Percentiles rank a stretch among this genome's conserved stretches.
These are phyloP conservation scores for Caloboletus firmus DNA, from an alignment of 1,284 basidiomycete genomes.

Conservation along the genomic window DNA sequence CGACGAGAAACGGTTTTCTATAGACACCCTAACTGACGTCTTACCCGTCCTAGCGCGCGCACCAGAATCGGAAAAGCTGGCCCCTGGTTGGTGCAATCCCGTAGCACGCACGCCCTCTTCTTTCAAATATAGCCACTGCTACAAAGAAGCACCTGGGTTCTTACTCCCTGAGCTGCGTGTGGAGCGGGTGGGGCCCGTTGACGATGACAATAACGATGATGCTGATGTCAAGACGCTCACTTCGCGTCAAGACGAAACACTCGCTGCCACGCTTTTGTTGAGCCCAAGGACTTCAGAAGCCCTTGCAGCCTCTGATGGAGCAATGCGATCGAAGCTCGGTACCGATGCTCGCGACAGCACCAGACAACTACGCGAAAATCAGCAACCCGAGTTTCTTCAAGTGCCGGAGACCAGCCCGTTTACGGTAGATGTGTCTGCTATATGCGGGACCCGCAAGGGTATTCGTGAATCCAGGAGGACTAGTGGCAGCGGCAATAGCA, in stretches of 20 bases:
- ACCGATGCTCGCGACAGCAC: background rate
- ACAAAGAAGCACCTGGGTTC: slow-evolving; percentile 13
- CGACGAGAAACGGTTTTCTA: slow-evolving; percentile 34
- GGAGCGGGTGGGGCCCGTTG: slow-evolving; percentile 20
- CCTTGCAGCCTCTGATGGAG: background rate
- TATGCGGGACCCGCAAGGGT: slow-evolving; percentile 24
- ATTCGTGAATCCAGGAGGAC: slow-evolving; percentile 28
- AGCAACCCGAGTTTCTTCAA: slow-evolving; percentile 28
- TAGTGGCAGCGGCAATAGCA: slow-evolving; percentile 31
- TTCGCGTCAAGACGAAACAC: slow-evolving; percentile 35
- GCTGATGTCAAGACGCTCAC: slow-evolving; percentile 30
- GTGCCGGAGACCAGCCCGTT: slow-evolving; percentile 47
- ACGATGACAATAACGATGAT: slow-evolving; percentile 33
- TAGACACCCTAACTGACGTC: slow-evolving; percentile 22
- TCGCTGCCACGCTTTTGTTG: slow-evolving; percentile 34
- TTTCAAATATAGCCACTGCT: slow-evolving; percentile 16
- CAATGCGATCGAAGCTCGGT: background rate
- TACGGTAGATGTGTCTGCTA: slow-evolving; percentile 41
- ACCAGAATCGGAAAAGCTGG: slow-evolving; percentile 35
- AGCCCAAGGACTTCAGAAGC: slow-evolving; percentile 35
- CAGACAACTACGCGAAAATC: slow-evolving; percentile 8
- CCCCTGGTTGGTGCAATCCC: slow-evolving; percentile 34
- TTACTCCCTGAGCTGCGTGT: slow-evolving; percentile 23
- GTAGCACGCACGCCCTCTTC: slow-evolving; percentile 12
- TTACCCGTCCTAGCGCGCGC: slow-evolving; percentile 14